Percentiles rank a stretch among this genome's conserved stretches.
Evolutionary conservation across 2,329 filamentous ascomycete genomes (phyloP).

Genomic region (Hortaea sp.): DNA sequence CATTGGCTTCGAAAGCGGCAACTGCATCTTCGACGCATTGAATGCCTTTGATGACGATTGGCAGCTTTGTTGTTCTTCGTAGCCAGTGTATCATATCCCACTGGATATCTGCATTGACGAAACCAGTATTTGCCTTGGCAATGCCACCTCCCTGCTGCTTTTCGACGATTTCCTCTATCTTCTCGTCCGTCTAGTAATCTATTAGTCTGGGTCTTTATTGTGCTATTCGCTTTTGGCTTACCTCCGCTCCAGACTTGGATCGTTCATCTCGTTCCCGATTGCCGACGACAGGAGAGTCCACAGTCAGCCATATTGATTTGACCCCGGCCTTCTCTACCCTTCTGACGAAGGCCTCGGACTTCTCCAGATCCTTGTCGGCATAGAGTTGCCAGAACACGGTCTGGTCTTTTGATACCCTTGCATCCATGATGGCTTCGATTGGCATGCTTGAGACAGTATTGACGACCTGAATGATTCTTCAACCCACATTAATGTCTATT

Average conservation of each 20-base stretch:
- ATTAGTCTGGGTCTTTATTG: neutral
- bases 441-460: constrained; percentile 20
- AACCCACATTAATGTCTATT: too few relatives aligned
- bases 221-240: neutral
- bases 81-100: constrained; percentile 15
- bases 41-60: constrained; percentile 39
- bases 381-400: constrained; percentile 51
- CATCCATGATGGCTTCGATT: constrained; percentile 19
- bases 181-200: constrained; percentile 10
- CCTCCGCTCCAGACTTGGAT: constrained; percentile 14
- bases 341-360: constrained; percentile 37
- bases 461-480: constrained; percentile 14
- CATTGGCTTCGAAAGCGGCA: constrained; percentile 33
- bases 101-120: constrained; percentile 16
- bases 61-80: constrained; percentile 26
- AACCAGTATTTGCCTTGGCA: constrained; percentile 15
- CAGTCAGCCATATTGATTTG: constrained; percentile 47
- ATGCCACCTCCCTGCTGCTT: constrained; percentile 11
- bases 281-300: constrained; percentile 47
- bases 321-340: constrained; percentile 39
- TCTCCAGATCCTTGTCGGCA: constrained; percentile 43
- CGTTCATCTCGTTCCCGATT: constrained; percentile 42
- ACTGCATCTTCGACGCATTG: constrained; percentile 41
- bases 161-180: constrained; percentile 13
- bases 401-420: constrained; percentile 15